Evolutionary conservation across 306 rosid species (phyloP), one percentile per base, ranked within the genome.

Genomic region (Inga laurina): DNA sequence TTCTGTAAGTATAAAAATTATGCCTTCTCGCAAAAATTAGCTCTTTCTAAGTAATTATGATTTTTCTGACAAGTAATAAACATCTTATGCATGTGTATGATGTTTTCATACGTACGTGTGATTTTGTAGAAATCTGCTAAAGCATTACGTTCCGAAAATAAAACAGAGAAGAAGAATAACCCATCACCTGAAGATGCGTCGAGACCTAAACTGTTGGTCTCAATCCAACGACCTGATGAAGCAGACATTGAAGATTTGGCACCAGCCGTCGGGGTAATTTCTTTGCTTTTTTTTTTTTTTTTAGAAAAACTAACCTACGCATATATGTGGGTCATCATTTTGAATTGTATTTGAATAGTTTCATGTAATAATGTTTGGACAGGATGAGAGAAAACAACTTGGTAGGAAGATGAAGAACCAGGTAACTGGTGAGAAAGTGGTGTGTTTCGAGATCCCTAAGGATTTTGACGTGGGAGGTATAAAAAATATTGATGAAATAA

Each of bases 141-240:
- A 2, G 19, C 66, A n/a, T 0, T 48, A 0, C 1, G 2, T 3
- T 5, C 0, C 3, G n/a, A 0, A 14, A 21, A 18, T 32, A 5
- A 11, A 6, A 2, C 14, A 0, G 15, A 19, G 10, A 72, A 22
- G 76, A 51, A 68, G 21, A 19, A 19, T 2, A 69, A 39, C 10
- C 15, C 30, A 39, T 69, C 30, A n/a, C 8, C 65, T 5, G 27
- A 10, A 39, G 13, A 69, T 41, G n/a, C 4, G 3, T 41, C 5
- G 18, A n/a, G 8, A 9, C 7, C 14, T 1, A 21, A 69, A 39
- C 16, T 19, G 11, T 41, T 39, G 0, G 7, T n/a, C 45, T 69
- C 74, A 3, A 69, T 69, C 30, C 74, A 41, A 41, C 2, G 74
- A 69, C 51, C 65, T 14, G 34, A 78, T 22, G 65, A 57, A 1